These are phyloP conservation scores for Bimuria novae-zelandiae DNA, from an alignment of 2,329 filamentous ascomycete species.

Conservation along the genomic window DNA sequence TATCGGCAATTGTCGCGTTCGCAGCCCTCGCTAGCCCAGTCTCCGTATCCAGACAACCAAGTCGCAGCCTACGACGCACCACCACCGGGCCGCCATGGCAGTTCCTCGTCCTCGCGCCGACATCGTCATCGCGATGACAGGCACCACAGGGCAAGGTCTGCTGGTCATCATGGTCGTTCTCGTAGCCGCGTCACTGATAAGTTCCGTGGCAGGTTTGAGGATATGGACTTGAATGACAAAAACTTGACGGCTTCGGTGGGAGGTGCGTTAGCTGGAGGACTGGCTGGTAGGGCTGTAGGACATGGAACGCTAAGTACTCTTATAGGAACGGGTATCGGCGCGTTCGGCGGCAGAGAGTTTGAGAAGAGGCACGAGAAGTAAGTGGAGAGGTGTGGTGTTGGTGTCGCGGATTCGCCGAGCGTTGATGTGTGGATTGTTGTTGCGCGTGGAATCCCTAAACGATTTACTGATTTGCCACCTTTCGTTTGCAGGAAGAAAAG, in stretches of 20 bases:
- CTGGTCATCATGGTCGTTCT: conserved; percentile 36
- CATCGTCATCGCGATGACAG: conserved; percentile 25
- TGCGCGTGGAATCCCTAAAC: background rate
- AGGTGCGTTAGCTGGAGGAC: conserved; percentile 46
- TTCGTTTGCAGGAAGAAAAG: conserved; percentile 17
- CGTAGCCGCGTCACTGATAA: conserved; percentile 40
- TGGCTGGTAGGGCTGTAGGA: conserved; percentile 39
- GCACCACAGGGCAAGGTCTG: conserved; percentile 44
- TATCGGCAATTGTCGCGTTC: conserved; percentile 42
- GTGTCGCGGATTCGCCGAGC: background rate
- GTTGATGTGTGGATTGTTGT: background rate
- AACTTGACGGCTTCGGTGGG: conserved; percentile 42
- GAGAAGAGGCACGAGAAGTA: conserved; percentile 34
- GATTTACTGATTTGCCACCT: conserved; percentile 12
- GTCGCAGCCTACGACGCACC: conserved; percentile 28
- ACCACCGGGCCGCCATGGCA: conserved; percentile 33
- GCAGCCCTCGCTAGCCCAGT: conserved; percentile 32
- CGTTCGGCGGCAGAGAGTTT: conserved; percentile 34
- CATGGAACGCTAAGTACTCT: conserved; percentile 43
- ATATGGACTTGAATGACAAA: conserved; percentile 38
- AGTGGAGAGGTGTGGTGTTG: conserved; percentile 17
- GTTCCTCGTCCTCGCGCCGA: conserved; percentile 26
- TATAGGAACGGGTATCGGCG: conserved; percentile 44
- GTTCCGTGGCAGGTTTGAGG: conserved; percentile 43
- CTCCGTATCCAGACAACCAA: conserved; percentile 20